Percentiles rank a stretch among this genome's conserved stretches.
phyloP scores from a whole-genome alignment of 768 basidiomycete genomes.

The Multifurca ochricompacta region DNA sequence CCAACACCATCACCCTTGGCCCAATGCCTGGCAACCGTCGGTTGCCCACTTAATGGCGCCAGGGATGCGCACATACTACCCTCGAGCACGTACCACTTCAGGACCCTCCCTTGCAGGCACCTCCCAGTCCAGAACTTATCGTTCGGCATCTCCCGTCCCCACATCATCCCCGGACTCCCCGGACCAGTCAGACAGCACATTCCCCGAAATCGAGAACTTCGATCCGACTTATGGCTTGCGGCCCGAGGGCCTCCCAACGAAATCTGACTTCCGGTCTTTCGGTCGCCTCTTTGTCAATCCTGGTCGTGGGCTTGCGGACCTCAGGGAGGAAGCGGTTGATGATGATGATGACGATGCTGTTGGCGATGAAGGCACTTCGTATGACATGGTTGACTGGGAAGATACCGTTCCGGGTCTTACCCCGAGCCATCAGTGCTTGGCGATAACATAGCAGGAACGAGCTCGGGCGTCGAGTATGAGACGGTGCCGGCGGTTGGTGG shows the following conservation, averaged over 20 bases:
- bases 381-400: conserved; percentile 67
- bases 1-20: neutral
- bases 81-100: conserved; percentile 14
- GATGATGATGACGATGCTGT: conserved; percentile 35
- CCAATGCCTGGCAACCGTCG: neutral
- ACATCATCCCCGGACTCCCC: conserved; percentile 23
- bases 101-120: conserved; percentile 8
- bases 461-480: conserved; percentile 62
- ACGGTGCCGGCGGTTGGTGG: conserved; percentile 90
- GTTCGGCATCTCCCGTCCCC: conserved; percentile 28
- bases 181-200: conserved; percentile 28
- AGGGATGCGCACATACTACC: conserved; percentile 3
- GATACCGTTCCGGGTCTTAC: conserved; percentile 42
- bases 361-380: conserved; percentile 39
- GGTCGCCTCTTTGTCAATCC: conserved; percentile 61
- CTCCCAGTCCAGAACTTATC: conserved; percentile 2
- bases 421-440: conserved; percentile 37
- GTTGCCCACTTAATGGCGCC: conserved; percentile 1
- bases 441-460: conserved; percentile 28
- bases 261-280: conserved; percentile 75
- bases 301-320: conserved; percentile 64
- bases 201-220: conserved; percentile 74
- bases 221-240: conserved; percentile 96
- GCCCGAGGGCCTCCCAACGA: conserved; percentile 82
- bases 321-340: conserved; percentile 59